phyloP scores from a whole-genome alignment of 495 filamentous ascomycete genomes.

The Physcia stellaris region DNA sequence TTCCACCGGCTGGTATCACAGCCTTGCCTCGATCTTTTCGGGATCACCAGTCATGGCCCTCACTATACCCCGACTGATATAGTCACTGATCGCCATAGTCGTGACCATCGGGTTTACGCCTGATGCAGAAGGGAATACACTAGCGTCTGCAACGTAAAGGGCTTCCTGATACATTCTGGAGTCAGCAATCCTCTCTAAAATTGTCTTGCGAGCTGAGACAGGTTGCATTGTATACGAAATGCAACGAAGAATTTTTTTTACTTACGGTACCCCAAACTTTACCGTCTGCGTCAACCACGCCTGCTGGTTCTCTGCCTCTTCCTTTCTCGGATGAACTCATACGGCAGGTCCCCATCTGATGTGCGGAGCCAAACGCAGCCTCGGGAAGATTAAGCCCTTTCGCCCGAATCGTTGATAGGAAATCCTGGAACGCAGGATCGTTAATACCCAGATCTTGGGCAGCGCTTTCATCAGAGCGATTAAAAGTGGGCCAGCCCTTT shows the following conservation, averaged over 20 bases:
- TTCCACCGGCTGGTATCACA: no score
- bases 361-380: slow-evolving; percentile 47
- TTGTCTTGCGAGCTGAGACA: no score
- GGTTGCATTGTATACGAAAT: no score
- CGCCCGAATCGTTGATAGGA: slow-evolving; percentile 50
- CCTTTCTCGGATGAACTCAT: slow-evolving; percentile 50
- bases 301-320: no score
- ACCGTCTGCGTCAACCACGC: slow-evolving; percentile 64
- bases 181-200: no score
- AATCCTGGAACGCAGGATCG: slow-evolving; percentile 49
- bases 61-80: slow-evolving; percentile 39
- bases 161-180: no score
- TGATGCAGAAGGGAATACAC: slow-evolving; percentile 77
- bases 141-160: slow-evolving; percentile 73
- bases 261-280: slow-evolving; percentile 67
- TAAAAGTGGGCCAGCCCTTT: slow-evolving; percentile 49
- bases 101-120: slow-evolving; percentile 94
- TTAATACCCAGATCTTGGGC: slow-evolving; percentile 33
- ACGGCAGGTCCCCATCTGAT: slow-evolving; percentile 85
- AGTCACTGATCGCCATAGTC: slow-evolving; percentile 68
- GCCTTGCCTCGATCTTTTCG: no score
- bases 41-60: slow-evolving; percentile 17
- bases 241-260: no score
- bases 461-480: slow-evolving; percentile 28
- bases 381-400: slow-evolving; percentile 32